Conservation (phyloP, 2,329 filamentous ascomycete genomes). For the Thielaviopsis euricoi region DNA sequence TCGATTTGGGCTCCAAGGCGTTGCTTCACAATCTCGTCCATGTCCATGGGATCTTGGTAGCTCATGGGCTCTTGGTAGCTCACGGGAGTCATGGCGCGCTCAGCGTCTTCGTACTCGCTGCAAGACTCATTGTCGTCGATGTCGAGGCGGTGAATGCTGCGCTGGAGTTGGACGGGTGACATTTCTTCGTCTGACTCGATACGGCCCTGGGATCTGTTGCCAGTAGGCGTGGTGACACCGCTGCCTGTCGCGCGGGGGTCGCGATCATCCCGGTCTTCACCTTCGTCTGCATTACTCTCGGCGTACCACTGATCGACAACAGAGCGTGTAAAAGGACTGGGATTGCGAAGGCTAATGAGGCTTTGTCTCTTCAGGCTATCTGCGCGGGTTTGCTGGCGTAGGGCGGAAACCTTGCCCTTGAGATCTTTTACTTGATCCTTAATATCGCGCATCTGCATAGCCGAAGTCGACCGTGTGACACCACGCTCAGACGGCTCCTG, state of each 20-base stretch:
- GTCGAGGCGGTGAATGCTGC: neutral
- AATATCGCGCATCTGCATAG: constrained; percentile 54
- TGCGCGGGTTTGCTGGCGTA: constrained; percentile 63
- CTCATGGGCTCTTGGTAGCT: constrained; percentile 2
- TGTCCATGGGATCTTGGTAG: neutral
- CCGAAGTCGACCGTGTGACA: constrained; percentile 50
- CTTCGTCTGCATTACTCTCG: constrained; percentile 13
- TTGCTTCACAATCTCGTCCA: constrained; percentile 6
- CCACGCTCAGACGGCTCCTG: constrained; percentile 29
- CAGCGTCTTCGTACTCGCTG: constrained; percentile 16
- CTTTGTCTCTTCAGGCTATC: constrained; percentile 66
- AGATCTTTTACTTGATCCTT: constrained; percentile 76
- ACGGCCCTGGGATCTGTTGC: neutral
- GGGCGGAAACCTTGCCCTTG: constrained; percentile 65
- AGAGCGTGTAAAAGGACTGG: constrained; percentile 65
- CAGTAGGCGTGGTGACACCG: neutral
- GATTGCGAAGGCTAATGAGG: constrained; percentile 55
- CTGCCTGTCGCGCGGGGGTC: constrained; percentile 3
- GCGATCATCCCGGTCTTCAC: neutral
- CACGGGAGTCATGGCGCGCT: constrained; percentile 4
- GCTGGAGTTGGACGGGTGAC: constrained; percentile 7
- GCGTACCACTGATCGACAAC: constrained; percentile 36
- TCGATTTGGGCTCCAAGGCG: constrained; percentile 19
- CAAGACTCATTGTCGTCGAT: constrained; percentile 17
- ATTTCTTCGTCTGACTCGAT: constrained; percentile 9